These are phyloP conservation scores for Mycena epipterygia DNA, from an alignment of 768 basidiomycete species.

Conservation along the genomic window DNA sequence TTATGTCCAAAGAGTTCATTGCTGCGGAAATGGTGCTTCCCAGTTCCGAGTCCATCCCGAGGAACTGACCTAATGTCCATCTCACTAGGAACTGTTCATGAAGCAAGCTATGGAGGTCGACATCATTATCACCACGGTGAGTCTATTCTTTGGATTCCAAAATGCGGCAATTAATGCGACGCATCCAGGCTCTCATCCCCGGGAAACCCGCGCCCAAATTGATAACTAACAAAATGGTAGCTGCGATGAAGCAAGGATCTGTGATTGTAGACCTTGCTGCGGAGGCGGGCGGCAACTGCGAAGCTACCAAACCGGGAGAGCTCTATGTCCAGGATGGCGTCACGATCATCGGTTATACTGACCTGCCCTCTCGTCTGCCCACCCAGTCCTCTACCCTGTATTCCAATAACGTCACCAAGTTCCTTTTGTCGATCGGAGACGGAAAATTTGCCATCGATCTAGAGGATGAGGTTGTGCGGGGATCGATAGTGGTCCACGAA, in stretches of 20 bases:
- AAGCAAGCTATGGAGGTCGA: slow-evolving; percentile 92
- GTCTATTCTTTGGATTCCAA: slow-evolving; percentile 30
- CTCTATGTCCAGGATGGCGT: slow-evolving; percentile 79
- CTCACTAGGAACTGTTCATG: slow-evolving; percentile 75
- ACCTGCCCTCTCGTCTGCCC: slow-evolving; percentile 88
- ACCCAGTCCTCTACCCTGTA: slow-evolving; percentile 92
- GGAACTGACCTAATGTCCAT: background rate
- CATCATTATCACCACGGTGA: slow-evolving; percentile 87
- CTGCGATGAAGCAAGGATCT: slow-evolving; percentile 93
- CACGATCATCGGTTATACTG: slow-evolving; percentile 89
- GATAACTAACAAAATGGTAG: slow-evolving; percentile 88
- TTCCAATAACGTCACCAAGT: slow-evolving; percentile 93
- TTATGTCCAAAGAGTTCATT: slow-evolving; percentile 92
- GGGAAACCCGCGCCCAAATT: slow-evolving; percentile 90
- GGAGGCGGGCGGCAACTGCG: slow-evolving; percentile 93
- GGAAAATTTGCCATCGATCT: slow-evolving; percentile 77
- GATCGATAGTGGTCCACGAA: slow-evolving; percentile 80
- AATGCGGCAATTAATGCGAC: background rate
- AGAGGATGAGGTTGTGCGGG: slow-evolving; percentile 87
- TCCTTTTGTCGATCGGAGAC: slow-evolving; percentile 84
- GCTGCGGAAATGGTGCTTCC: slow-evolving; percentile 82
- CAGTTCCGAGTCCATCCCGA: slow-evolving; percentile 44
- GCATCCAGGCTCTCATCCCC: slow-evolving; percentile 79
- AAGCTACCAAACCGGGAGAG: slow-evolving; percentile 84
- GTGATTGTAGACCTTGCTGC: slow-evolving; percentile 90